Evolutionary conservation across 2,329 filamentous ascomycete species (phyloP).

Genomic region (Xenoacremonium recifei): DNA sequence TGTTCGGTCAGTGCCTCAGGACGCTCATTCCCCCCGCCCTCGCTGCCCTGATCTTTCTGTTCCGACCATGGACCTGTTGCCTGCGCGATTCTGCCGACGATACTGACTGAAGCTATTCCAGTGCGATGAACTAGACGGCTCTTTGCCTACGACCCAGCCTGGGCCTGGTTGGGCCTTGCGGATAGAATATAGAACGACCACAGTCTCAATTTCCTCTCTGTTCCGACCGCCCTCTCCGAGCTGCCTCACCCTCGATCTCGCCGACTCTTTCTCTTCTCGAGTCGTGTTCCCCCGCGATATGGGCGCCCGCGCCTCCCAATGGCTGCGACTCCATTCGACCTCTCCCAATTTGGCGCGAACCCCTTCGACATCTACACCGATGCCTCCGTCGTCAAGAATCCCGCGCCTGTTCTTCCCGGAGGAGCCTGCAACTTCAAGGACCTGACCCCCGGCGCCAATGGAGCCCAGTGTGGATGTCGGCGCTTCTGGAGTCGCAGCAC

Average conservation of each 20-base stretch:
- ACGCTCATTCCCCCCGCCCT: too few relatives aligned
- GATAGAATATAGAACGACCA: too few relatives aligned
- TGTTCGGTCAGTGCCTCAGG: constrained; percentile 10
- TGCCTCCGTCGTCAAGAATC: constrained; percentile 29
- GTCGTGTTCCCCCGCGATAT: constrained; percentile 28
- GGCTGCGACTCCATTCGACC: constrained; percentile 50
- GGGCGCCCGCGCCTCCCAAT: constrained; percentile 39
- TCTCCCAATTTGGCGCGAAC: constrained; percentile 40
- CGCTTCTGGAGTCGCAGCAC: constrained; percentile 55
- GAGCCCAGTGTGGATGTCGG: constrained; percentile 57
- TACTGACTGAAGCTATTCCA: constrained; percentile 15
- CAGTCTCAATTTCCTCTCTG: too few relatives aligned
- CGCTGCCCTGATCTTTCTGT: constrained; percentile 2
- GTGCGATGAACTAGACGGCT: constrained; percentile 34
- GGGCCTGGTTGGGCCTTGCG: constrained; percentile 33
- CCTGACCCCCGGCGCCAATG: constrained; percentile 49
- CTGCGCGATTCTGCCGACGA: constrained; percentile 4
- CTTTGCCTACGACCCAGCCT: constrained; percentile 33
- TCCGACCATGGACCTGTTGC: constrained; percentile 11
- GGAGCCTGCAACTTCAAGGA: constrained; percentile 60
- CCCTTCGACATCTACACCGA: constrained; percentile 58
- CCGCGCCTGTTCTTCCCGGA: constrained; percentile 41
- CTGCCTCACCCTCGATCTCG: constrained; percentile 4
- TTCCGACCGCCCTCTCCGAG: constrained; percentile 6
- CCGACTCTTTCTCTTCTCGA: too few relatives aligned